Percentiles rank a stretch among this genome's conserved stretches.
Evolutionary conservation across 2,329 filamentous ascomycete genomes (phyloP).

Genomic region (Aspergillus latus): DNA sequence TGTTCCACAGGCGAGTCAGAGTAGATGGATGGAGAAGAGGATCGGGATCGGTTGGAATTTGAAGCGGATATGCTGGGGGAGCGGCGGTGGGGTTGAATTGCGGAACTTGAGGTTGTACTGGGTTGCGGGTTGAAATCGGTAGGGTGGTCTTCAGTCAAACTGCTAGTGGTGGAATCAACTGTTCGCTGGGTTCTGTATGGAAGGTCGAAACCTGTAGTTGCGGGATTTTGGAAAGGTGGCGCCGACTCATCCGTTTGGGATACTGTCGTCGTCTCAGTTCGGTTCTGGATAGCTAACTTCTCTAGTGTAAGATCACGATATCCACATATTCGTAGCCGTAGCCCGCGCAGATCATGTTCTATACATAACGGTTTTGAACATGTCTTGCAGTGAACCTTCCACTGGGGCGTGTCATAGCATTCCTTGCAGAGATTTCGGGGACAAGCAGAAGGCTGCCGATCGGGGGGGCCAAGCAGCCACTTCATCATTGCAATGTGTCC

Average conservation of each 20-base stretch:
- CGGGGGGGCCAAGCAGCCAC: slow-evolving; percentile 51
- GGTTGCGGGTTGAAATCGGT: slow-evolving; percentile 25
- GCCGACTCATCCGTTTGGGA: slow-evolving; percentile 3
- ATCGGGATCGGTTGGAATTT: slow-evolving; percentile 41
- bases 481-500: slow-evolving; percentile 46
- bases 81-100: slow-evolving; percentile 25
- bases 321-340: slow-evolving; percentile 58
- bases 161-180: slow-evolving; percentile 35
- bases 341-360: slow-evolving; percentile 58
- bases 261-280: slow-evolving; percentile 17
- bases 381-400: slow-evolving; percentile 59
- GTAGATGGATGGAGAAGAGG: slow-evolving; percentile 41
- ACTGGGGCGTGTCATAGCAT: slow-evolving; percentile 58
- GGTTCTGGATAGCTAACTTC: slow-evolving; percentile 42
- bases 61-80: slow-evolving; percentile 41
- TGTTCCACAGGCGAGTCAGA: slow-evolving; percentile 39
- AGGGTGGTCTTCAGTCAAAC: slow-evolving; percentile 35
- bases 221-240: slow-evolving; percentile 17
- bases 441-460: slow-evolving; percentile 48
- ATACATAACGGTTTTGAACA: slow-evolving; percentile 60
- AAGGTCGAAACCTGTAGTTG: slow-evolving; percentile 28
- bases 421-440: slow-evolving; percentile 59
- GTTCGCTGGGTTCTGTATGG: slow-evolving; percentile 33
- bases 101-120: slow-evolving; percentile 23
- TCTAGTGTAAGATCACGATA: slow-evolving; percentile 56